Base-by-base conservation (phyloP, 495 filamentous ascomycete genomes). In the Hypoxylon trugodes region DNA sequence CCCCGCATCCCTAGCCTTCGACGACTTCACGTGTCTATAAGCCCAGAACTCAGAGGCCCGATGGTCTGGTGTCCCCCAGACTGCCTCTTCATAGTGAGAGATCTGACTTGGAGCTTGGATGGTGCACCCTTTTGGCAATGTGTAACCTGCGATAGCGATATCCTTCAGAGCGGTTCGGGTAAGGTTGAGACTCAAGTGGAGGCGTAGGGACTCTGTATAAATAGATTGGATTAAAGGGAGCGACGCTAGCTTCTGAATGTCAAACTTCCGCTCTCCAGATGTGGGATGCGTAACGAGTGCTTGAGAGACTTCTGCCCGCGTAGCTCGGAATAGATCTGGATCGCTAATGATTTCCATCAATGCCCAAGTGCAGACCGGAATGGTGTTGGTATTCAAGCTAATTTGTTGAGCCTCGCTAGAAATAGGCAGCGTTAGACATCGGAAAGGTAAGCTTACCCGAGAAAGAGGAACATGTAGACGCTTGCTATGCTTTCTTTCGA, bases 201-300 rank as follows among this genome's bases (percentile, higher is more conserved):
- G 46, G 4, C 78, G 70, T 19, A 80, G 59, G 10, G 59, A 57
- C 59, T 79, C 78, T 15, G 65, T 62, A 45, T 74, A 79, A 18
- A 78, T 46, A 0, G 77, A 76, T 47, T 76, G 70, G 2, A 79
- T 56, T 0, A 79, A 66, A 7, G 77, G 76, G 12, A 74, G 48
- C 1, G 56, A 24, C 9, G 60, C 35, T 10, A 79, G 64, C 12
- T 59, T 70, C 1, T 43, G 6, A 25, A 24, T 13, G 19, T 43
- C 40, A 12, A 43, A 3, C 7, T 2, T 43, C 7, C 40, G 18
- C 3, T 8, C 4, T 24, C n/a, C 7, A 1, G 19, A 10, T 12
- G 2, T 10, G 12, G 40, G 19, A 12, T 43, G 6, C 6, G 19
- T 12, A 1, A 43, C 40, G 5, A n/a, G 7, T 19, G 40, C 19